Evolutionary conservation across 2,329 filamentous ascomycete species (phyloP), one percentile per base, ranked within the genome.

Genomic region (Aspergillus terreus): DNA sequence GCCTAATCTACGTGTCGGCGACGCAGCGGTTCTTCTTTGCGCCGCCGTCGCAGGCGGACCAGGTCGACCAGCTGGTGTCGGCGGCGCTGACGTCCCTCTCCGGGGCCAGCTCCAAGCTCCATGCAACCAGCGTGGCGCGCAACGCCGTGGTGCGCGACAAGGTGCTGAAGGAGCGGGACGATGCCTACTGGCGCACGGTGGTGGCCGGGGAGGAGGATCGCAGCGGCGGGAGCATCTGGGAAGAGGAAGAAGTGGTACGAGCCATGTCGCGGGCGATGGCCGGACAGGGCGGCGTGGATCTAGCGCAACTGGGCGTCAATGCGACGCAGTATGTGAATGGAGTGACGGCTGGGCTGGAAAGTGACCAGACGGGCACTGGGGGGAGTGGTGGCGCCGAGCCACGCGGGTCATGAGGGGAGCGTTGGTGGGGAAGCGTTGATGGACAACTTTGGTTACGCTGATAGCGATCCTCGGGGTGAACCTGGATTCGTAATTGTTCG

Each of bases 121-220:
- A 82, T 59, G 88, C 87, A 0, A 74, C 88, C 35, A 87, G 84
- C 6, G 84, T 95, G 51, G 75, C 95, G 43, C 83, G 87, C 67
- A 96, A 96, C 74, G 89, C 90, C 2, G 81, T 88, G 14, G 77
- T 87, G 51, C 76, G 92, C 50, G 89, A 96, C 71, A 79, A 82
- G 56, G 81, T 80, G 41, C 73, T 96, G 68, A 82, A 91, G 53
- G 77, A 71, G 2, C 80, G 81, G 52, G 80, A 81, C 46, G 81
- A 86, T 59, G 79, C 77, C 14, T 96, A 96, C 72, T 97, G 92
- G 92, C 67, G 64, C 48, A 63, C 67, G 11, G 70, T 74, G 32
- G 69, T 65, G 38, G 73, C 76, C 48, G 50, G 52, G 47, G 51
- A 42, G 4, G n/a, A 17, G 40, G 11, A 42, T 30, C 27, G 19